Percentiles rank a stretch among this genome's conserved stretches.
phyloP scores from a whole-genome alignment of 169 alveolate species.

The Plasmodium coatneyi region DNA sequence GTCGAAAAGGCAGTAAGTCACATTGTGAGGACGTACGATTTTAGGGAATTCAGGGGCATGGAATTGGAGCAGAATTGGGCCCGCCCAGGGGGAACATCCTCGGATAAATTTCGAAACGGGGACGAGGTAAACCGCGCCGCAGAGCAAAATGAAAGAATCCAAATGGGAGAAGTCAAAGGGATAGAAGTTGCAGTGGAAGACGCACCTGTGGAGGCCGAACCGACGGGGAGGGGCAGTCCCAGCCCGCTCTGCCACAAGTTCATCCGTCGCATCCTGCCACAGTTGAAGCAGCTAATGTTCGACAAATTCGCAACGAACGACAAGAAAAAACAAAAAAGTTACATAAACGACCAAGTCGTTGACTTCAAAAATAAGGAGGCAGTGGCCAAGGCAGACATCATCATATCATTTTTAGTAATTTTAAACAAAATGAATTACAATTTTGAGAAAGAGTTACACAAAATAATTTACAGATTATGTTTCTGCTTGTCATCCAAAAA shows the following conservation, averaged over 20 bases:
- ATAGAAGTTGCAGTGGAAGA: background rate
- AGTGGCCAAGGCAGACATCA: conserved; percentile 59
- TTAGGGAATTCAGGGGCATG: conserved; percentile 29
- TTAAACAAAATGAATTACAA: conserved; percentile 68
- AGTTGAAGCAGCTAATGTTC: conserved; percentile 45
- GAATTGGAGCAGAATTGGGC: background rate
- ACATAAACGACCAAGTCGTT: conserved; percentile 60
- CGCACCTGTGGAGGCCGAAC: background rate
- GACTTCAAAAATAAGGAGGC: conserved; percentile 45
- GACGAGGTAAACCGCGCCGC: background rate
- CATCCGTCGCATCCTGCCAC: conserved; percentile 15
- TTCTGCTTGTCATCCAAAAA: conserved; percentile 49
- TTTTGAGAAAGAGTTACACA: conserved; percentile 72
- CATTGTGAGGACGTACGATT: conserved; percentile 34
- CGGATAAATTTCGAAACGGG: background rate
- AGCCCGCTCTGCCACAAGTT: conserved; percentile 26
- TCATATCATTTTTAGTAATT: conserved; percentile 56
- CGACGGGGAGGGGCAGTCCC: background rate
- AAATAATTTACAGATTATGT: conserved; percentile 61
- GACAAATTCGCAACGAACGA: conserved; percentile 4
- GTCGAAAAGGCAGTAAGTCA: conserved; percentile 67
- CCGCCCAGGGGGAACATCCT: background rate
- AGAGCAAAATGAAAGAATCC: background rate
- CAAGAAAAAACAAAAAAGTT: conserved; percentile 37
- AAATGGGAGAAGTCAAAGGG: background rate